Base-by-base conservation (phyloP, 768 basidiomycete species). In the Lepiota subincarnata region DNA sequence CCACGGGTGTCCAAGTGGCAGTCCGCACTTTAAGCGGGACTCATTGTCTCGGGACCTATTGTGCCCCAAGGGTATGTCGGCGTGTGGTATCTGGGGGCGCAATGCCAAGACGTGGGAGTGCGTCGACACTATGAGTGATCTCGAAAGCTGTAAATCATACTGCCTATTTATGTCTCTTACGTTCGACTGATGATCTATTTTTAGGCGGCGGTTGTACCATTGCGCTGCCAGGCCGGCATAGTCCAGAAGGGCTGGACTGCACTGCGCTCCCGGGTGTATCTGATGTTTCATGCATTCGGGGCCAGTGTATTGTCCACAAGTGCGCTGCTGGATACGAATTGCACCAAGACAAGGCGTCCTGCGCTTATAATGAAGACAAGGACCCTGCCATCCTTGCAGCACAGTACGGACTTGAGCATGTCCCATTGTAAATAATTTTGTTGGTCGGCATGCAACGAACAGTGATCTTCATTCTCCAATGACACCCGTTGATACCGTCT, bases 171-270 rank as follows among this genome's bases (percentile, higher is more conserved):
- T 34, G 26, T 31, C 6, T 7, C 16, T 35, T 44, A 6, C 43
- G 46, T 14, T 41, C 31, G 24, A 12, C 36, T 55, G 28, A 48
- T 28, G 55, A 35, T 48, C 13, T 20, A 22, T 14, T 40, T 41
- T 46, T 56, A 80, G 78, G 80, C 56, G 79, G 80, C 38, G 80
- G 80, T 2, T 81, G 80, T 53, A 60, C 63, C 34, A 53, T 75
- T 19, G 61, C 70, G 31, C 58, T 62, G n/a, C 60, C 58, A 8
- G 56, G 53, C 42, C 58, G 64, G n/a, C 58, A 62, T 41, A 45
- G n/a, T 44, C 47, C 48, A 12, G 63, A 63, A n/a, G 80, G 81
- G 19, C 53, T 63, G 7, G 81, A 82, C 56, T 82, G 81, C 60
- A 76, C 76, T 3, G 70, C 72, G 16, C 69, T 82, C 22, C 67